These are phyloP conservation scores for Phaseolus lunatus DNA, from an alignment of 306 rosid genomes.

Conservation along the genomic window DNA sequence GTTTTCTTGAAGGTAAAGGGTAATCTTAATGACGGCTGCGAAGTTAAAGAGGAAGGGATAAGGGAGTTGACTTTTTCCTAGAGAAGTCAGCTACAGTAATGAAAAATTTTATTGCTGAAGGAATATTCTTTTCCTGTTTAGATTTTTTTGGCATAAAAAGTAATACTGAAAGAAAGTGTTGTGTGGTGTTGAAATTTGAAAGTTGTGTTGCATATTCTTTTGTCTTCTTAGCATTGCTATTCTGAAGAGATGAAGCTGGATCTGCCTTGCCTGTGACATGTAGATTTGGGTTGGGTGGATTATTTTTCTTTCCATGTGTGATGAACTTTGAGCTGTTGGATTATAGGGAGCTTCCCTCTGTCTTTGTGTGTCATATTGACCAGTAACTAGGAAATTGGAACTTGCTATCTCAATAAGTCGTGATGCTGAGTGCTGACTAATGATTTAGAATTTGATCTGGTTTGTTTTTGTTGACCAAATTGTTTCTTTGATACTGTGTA, in stretches of 20 bases:
- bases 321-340: not conserved
- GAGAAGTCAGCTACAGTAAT: constrained; percentile 23
- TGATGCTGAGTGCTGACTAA: not conserved
- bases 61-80: constrained; percentile 24
- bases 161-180: not conserved
- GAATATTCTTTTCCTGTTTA: constrained; percentile 28
- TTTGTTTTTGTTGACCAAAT: not conserved
- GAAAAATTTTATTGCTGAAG: constrained; percentile 18
- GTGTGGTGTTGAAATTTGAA: not conserved
- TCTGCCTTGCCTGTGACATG: constrained; percentile 5
- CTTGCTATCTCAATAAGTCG: not conserved
- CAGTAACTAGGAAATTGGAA: constrained; percentile 1
- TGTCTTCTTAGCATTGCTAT: constrained; percentile 1
- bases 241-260: constrained; percentile 12
- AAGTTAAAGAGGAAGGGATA: not conserved
- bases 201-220: not conserved
- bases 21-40: not conserved
- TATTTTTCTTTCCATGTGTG: constrained; percentile 14
- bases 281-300: not conserved
- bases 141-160: not conserved
- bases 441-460: constrained; percentile 11
- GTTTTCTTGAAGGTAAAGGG: constrained; percentile 28
- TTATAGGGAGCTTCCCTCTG: not conserved
- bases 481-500: not conserved
- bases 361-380: not conserved